Evolutionary conservation across 257 asterid genomes (phyloP).

Genomic region (Solanum acaule): DNA sequence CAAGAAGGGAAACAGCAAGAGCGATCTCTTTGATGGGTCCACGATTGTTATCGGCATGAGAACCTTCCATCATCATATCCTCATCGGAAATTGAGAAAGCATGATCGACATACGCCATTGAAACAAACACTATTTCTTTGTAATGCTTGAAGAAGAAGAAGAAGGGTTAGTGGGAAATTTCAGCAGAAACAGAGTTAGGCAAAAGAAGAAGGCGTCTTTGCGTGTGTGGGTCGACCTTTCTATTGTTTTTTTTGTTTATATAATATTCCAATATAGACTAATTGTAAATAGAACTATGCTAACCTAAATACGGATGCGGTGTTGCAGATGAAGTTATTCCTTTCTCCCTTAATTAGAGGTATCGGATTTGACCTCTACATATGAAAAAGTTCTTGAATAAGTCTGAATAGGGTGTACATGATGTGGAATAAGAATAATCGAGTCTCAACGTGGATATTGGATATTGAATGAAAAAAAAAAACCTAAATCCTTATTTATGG

Average conservation of each 20-base stretch:
- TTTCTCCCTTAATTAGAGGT: too few relatives aligned
- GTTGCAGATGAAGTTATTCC: background rate
- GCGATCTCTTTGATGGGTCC: constrained; percentile 97
- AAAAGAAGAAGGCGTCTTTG: background rate
- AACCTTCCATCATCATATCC: constrained; percentile 84
- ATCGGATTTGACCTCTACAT: too few relatives aligned
- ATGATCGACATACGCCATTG: constrained; percentile 93
- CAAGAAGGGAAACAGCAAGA: constrained; percentile 80
- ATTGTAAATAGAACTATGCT: background rate
- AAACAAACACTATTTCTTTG: background rate
- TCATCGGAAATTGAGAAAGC: constrained; percentile 97
- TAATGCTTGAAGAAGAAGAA: background rate
- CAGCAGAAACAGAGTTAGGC: background rate
- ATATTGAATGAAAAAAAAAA: accelerated
- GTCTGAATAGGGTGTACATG: too few relatives aligned
- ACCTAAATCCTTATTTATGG: background rate
- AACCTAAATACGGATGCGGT: too few relatives aligned
- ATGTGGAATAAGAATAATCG: background rate
- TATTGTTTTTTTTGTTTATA: background rate
- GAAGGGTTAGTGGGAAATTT: background rate
- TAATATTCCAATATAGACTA: background rate
- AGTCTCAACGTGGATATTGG: accelerated
- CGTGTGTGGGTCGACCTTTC: background rate
- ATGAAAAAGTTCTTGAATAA: background rate
- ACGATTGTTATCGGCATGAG: constrained; percentile 59